Base-by-base conservation (phyloP, 2,329 filamentous ascomycete genomes). In the Aspergillus caelatus region DNA sequence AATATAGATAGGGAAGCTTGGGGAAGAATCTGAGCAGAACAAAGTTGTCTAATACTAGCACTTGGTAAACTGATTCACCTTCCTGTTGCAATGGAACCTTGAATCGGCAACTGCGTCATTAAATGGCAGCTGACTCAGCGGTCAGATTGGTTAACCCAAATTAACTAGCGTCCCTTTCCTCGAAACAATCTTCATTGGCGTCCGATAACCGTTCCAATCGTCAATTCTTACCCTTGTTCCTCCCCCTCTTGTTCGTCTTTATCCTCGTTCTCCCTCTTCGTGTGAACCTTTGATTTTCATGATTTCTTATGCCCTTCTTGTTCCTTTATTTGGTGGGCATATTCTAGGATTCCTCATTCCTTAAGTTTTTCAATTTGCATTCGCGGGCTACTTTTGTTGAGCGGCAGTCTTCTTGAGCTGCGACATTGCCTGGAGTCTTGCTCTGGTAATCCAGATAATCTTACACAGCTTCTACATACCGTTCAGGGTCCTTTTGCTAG, bases 401-500 rank as follows among this genome's bases (percentile, higher is more conserved):
- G 43, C 19, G n/a, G 41, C 52, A 32, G 19, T 52, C 52, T 54
- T 26, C n/a, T 14, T 9, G 32, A 55, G 23, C n/a, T 16, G 11
- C 21, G 23, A 14, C 19, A 19, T 39, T 55, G 19, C 23, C 34
- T 26, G 32, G 39, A 39, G 26, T 7, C 52, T 19, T 14, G 6
- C n/a, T 54, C 34, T 36, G 30, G 52, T 30, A 54, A 23, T 54
- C 52, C 52, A 39, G 32, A 39, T 39, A 36, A 36, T 39, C 8
- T n/a, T 10, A 14, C 52, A n/a, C 48, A 34, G 48, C 21, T 36
- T 23, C 23, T 61, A 62, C 62, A 50, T 60, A 56, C 65, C 60
- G 46, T 56, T 59, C 62, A 39, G 54, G 57, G 53, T 43, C 58
- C 57, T 68, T 16, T 64, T 65, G 52, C 68, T 65, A 64, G 66